These are phyloP conservation scores for Auriscalpium orientale DNA, from an alignment of 768 basidiomycete species.

Conservation along the genomic window DNA sequence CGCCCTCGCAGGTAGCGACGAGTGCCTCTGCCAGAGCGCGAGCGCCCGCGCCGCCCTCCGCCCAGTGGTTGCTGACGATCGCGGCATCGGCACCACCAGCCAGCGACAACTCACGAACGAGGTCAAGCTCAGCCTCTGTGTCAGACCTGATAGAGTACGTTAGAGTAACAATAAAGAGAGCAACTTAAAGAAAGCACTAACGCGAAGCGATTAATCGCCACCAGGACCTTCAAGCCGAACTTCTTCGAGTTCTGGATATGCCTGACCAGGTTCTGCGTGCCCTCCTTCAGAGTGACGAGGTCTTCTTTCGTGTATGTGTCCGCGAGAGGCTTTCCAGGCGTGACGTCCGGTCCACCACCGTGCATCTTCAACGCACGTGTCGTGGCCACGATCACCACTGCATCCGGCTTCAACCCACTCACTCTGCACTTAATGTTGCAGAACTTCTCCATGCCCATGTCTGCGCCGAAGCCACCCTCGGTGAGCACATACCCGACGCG, in stretches of 20 bases:
- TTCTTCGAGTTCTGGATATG: slow-evolving; percentile 95
- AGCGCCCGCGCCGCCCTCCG: slow-evolving; percentile 88
- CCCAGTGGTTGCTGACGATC: slow-evolving; percentile 97
- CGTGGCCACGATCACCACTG: slow-evolving; percentile 92
- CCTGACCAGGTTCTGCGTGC: slow-evolving; percentile 86
- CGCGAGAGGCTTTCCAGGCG: slow-evolving; percentile 88
- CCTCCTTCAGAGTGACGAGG: slow-evolving; percentile 80
- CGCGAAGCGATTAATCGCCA: slow-evolving; percentile 94
- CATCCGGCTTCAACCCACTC: slow-evolving; percentile 89
- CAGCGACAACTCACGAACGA: slow-evolving; percentile 74
- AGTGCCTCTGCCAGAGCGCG: slow-evolving; percentile 89
- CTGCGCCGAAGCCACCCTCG: slow-evolving; percentile 97
- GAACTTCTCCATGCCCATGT: slow-evolving; percentile 99
- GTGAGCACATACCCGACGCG: slow-evolving; percentile 93
- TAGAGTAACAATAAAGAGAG: background rate
- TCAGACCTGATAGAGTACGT: slow-evolving; percentile 53
- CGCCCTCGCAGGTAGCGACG: slow-evolving; percentile 73
- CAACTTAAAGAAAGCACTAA: slow-evolving; percentile 33
- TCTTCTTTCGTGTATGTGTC: slow-evolving; percentile 94
- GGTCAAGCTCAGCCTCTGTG: slow-evolving; percentile 79
- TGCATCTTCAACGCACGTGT: slow-evolving; percentile 99
- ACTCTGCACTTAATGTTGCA: slow-evolving; percentile 98
- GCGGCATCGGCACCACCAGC: slow-evolving; percentile 90
- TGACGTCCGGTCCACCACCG: slow-evolving; percentile 94
- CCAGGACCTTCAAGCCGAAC: slow-evolving; percentile 93